Base-by-base conservation (phyloP, 257 asterid species). In the Jacaranda mimosifolia region DNA sequence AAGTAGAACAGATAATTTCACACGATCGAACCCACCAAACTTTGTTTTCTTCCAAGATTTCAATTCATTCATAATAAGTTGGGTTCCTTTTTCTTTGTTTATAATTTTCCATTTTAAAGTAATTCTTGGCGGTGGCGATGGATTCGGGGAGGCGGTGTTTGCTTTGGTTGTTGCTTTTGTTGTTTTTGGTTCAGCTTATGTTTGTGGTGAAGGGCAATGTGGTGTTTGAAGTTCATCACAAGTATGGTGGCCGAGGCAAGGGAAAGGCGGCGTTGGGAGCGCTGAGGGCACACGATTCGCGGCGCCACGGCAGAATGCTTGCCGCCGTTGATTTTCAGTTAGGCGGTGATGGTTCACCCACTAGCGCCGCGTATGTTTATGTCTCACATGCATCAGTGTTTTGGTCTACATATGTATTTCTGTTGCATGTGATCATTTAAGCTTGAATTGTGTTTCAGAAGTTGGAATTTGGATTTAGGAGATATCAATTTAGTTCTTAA, bases 281-380 rank as follows among this genome's bases (percentile, higher is more conserved):
- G n/a, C 76, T 90, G 39, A 76, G 86, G 74, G 86, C 82, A 9
- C 96, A 90, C 51, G 96, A 90, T 72, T 80, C 75, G 19, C 75
- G 72, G 60, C 96, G 96, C 53, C 96, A 85, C 19, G 88, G 91
- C 19, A 76, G 96, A 77, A 85, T 79, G 89, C 93, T 90, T 7
- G 76, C 83, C 52, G 84, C 89, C 71, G 51, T 86, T 55, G 91
- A 86, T 76, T 72, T 88, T 73, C 83, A 67, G 42, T 74, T 90
- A 14, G 93, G 93, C 42, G 96, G 96, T 9, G 84, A 90, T 39
- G 91, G 89, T 39, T 79, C 83, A 12, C 96, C 96, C 76, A 86
- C 91, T 48, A 77, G 52, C 51, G 71, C 89, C 5, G 91, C 90
- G 94, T 89, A 82, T 56, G 86, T 78, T 42, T 45, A 36, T 38